These are phyloP conservation scores for Dichotomocladium elegans DNA, from an alignment of 371 early-diverging fungal species.

Conservation along the genomic window DNA sequence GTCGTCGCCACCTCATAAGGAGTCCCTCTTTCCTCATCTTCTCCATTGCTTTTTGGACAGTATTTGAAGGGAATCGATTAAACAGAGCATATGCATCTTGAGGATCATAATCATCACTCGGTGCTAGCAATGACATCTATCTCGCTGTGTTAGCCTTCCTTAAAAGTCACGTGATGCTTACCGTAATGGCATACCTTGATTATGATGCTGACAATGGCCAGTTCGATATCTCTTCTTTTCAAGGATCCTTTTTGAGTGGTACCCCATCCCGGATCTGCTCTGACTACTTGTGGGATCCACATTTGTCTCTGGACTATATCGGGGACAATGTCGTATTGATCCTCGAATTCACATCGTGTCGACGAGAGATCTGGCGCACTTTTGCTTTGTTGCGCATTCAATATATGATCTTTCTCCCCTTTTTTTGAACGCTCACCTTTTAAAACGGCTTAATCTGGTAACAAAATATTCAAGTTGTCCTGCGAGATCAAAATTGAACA, in stretches of 20 bases:
- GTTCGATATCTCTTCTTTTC: no score
- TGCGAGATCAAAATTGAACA: slow-evolving; percentile 5
- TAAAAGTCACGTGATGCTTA: neutral
- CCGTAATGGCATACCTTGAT: no score
- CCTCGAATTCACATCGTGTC: neutral
- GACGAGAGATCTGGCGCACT: neutral
- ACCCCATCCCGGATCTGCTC: no score
- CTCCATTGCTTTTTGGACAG: neutral
- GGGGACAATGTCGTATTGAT: neutral
- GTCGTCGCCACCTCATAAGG: neutral
- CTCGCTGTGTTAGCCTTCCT: neutral
- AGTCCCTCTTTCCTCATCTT: neutral
- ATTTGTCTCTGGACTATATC: neutral
- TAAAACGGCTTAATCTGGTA: neutral
- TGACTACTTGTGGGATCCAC: no score
- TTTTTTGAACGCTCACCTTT: no score
- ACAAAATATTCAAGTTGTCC: slow-evolving; percentile 17
- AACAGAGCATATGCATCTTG: neutral
- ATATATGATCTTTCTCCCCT: neutral
- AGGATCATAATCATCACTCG: neutral
- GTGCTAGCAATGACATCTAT: neutral
- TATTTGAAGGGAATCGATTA: neutral
- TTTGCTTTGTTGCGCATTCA: neutral
- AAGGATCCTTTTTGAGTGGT: no score
- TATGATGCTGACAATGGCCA: no score